Percentiles rank a stretch among this genome's conserved stretches.
Conservation (phyloP, 202 grass and related monocot genomes). For the Elaeis oleifera region DNA sequence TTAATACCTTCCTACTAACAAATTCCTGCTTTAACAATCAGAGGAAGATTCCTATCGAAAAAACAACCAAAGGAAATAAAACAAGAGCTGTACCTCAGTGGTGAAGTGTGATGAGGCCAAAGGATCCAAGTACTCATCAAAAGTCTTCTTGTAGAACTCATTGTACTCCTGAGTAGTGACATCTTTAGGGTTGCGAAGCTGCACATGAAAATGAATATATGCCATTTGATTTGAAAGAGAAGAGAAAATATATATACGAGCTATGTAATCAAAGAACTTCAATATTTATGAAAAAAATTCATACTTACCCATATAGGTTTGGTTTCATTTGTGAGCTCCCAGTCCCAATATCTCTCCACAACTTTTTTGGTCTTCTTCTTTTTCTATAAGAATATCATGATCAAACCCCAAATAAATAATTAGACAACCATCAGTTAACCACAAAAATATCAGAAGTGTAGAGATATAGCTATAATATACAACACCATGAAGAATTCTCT, state of each 20-base stretch:
- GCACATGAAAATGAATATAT: constrained; percentile 9
- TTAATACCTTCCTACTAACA: too few relatives aligned
- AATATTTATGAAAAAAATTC: not conserved
- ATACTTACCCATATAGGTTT: constrained; percentile 78
- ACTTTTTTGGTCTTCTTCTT: constrained; percentile 61
- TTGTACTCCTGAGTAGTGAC: constrained; percentile 60
- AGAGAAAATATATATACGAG: constrained; percentile 13
- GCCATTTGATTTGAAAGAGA: not conserved
- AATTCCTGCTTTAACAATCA: too few relatives aligned
- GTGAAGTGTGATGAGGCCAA: constrained; percentile 69
- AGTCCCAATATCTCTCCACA: constrained; percentile 89
- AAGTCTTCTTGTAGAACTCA: constrained; percentile 88
- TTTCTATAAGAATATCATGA: constrained; percentile 29
- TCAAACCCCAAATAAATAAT: not conserved
- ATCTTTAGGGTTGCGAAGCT: constrained; percentile 79
- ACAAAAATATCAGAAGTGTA: constrained; percentile 1
- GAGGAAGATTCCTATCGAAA: too few relatives aligned
- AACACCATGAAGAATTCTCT: too few relatives aligned
- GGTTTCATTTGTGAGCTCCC: constrained; percentile 83
- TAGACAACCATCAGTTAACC: not conserved
- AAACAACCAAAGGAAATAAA: too few relatives aligned
- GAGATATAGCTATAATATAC: not conserved
- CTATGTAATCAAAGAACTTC: too few relatives aligned
- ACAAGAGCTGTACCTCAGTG: constrained; percentile 44
- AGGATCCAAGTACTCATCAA: constrained; percentile 81